Evolutionary conservation across 2,329 filamentous ascomycete species (phyloP), one percentile per base, ranked within the genome.

Genomic region (Metarhizium brunneum): DNA sequence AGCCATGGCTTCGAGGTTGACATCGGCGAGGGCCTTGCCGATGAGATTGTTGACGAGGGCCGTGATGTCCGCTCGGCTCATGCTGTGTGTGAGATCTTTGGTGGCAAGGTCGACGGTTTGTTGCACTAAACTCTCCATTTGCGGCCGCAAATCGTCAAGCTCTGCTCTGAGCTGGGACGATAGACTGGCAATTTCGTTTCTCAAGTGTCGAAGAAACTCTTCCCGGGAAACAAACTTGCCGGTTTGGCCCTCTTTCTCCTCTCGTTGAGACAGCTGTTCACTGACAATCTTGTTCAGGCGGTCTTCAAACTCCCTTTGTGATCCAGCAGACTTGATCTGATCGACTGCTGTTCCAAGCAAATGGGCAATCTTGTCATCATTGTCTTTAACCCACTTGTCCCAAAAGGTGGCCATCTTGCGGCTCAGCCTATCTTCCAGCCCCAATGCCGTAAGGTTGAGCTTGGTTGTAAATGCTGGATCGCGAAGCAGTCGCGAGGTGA

Each of bases 311-410:
- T 72, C 66, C 2, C 64, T 62, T 13, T 70, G 65, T 14, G 68
- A 68, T 20, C 68, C 65, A 2, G 66, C 63, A 13, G 63, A 60
- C 48, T 70, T 62, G 42, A 74, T 68, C 59, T 73, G 71, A 8
- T 69, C 64, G 38, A 69, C 52, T 6, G 64, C 65, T 6, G 65
- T 64, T 6, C 66, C 64, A 3, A 73, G 58, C 36, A 67, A 60
- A 45, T 65, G 58, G 1, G 64, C 56, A 20, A 74, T 66, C 53
- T 69, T 68, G 52, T 69, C 67, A 14, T 77, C 65, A 64, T 84
- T 85, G 18, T 73, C 73, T 45, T 68, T 69, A 32, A 82, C 64
- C 77, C 80, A 85, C 0, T 70, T 68, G 20, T 76, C 71, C 80
- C 81, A 85, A 4, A 72, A 68, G 42, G 56, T 69, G 1, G 69